Conservation (phyloP, 495 filamentous ascomycete genomes). For the Melanomma pulvis-pyrius region DNA sequence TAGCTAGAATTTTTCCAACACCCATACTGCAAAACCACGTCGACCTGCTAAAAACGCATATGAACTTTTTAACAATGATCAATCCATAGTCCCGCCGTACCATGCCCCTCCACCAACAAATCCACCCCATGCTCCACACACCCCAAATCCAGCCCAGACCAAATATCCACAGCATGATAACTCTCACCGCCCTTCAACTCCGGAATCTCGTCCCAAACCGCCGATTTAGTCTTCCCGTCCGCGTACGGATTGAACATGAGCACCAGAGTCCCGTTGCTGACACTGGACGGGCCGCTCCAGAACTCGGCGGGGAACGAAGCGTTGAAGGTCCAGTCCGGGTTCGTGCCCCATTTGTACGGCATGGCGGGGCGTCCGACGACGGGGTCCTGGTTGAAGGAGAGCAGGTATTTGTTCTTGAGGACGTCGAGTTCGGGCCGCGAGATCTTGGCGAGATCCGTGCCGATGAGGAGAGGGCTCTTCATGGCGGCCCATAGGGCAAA, state of each 20-base stretch:
- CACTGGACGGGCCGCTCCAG: slow-evolving; percentile 57
- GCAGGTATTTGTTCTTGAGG: slow-evolving; percentile 60
- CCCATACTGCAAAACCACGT: no score
- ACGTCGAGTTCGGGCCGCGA: slow-evolving; percentile 52
- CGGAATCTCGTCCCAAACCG: slow-evolving; percentile 58
- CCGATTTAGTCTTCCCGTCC: slow-evolving; percentile 46
- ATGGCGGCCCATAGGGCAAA: slow-evolving; percentile 60
- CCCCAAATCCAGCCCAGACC: slow-evolving; percentile 56
- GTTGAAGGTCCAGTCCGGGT: slow-evolving; percentile 65
- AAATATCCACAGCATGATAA: slow-evolving; percentile 58
- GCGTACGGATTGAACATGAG: slow-evolving; percentile 57
- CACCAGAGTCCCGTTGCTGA: slow-evolving; percentile 55
- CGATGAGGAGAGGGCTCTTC: slow-evolving; percentile 62
- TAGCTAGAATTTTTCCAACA: no score
- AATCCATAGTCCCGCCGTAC: slow-evolving; percentile 54
- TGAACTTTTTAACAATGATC: no score
- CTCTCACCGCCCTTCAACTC: slow-evolving; percentile 48
- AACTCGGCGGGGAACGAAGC: slow-evolving; percentile 62
- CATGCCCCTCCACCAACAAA: slow-evolving; percentile 51
- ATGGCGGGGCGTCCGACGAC: slow-evolving; percentile 54
- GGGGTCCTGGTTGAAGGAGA: slow-evolving; percentile 66
- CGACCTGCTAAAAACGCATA: no score
- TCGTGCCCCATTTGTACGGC: slow-evolving; percentile 69
- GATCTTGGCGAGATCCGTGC: slow-evolving; percentile 55
- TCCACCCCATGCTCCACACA: slow-evolving; percentile 49